These are phyloP conservation scores for Euphorbia lathyris DNA, from an alignment of 345 rosid species.

Conservation along the genomic window DNA sequence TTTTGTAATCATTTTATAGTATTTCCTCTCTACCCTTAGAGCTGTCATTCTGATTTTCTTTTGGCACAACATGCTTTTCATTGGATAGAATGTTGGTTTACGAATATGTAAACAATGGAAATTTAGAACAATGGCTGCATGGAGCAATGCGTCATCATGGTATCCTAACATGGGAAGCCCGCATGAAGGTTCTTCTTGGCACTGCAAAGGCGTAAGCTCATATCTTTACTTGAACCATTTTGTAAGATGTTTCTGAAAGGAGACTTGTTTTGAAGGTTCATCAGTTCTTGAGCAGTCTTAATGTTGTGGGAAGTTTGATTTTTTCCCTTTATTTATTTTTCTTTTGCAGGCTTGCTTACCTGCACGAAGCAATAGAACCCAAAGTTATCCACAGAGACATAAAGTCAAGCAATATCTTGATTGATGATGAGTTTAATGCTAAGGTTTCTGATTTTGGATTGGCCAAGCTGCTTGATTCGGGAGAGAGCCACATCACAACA, in stretches of 20 bases:
- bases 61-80: background rate
- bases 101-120: conserved; percentile 30
- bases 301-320: background rate
- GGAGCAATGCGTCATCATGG: conserved; percentile 25
- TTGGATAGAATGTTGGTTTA: conserved; percentile 24
- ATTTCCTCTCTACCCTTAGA: too few species aligned
- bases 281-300: background rate
- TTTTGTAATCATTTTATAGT: too few species aligned
- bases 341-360: conserved; percentile 78
- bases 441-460: conserved; percentile 97
- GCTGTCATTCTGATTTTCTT: background rate
- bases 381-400: conserved; percentile 95
- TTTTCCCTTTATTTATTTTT: background rate
- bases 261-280: background rate
- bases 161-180: conserved; percentile 28
- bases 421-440: conserved; percentile 59
- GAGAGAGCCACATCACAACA: conserved; percentile 91
- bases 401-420: conserved; percentile 92
- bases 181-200: conserved; percentile 31
- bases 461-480: conserved; percentile 87
- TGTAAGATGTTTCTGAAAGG: background rate
- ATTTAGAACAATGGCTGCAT: conserved; percentile 32
- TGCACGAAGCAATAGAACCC: conserved; percentile 98
- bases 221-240: background rate
- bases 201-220: conserved; percentile 34